Percentiles rank a stretch among this genome's conserved stretches.
Evolutionary conservation across 2,329 filamentous ascomycete species (phyloP).

Genomic region (Clarireedia paspali): DNA sequence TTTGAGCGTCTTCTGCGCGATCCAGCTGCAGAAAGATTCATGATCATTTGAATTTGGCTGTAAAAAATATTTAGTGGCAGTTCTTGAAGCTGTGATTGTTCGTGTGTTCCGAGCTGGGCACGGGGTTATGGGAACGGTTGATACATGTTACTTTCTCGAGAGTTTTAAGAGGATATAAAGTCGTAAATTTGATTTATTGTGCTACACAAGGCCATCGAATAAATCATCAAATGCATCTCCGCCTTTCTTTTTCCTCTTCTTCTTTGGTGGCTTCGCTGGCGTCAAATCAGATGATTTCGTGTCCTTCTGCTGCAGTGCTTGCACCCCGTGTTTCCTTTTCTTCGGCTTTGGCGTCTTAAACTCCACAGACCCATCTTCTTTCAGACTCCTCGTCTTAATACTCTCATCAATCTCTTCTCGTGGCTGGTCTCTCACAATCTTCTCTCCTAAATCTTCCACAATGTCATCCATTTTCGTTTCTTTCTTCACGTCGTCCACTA

Average conservation of each 20-base stretch:
- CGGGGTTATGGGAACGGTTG: too few species aligned
- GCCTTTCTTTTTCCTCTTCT: constrained; percentile 51
- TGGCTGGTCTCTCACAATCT: constrained; percentile 24
- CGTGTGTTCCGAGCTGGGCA: too few species aligned
- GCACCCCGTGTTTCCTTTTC: constrained; percentile 12
- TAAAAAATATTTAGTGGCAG: too few species aligned
- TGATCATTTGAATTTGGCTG: too few species aligned
- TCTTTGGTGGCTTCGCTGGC: constrained; percentile 37
- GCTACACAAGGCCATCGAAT: constrained; percentile 51
- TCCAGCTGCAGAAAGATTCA: too few species aligned
- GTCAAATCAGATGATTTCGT: constrained; percentile 18
- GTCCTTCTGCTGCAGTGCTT: not conserved
- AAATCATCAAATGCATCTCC: constrained; percentile 66
- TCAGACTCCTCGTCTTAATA: not conserved
- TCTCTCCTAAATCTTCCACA: constrained; percentile 25
- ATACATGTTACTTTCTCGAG: too few species aligned
- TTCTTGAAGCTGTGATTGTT: too few species aligned
- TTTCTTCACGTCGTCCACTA: not conserved
- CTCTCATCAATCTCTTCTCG: constrained; percentile 8
- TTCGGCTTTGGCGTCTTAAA: constrained; percentile 20
- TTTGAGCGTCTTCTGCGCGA: too few species aligned
- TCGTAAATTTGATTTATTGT: not conserved
- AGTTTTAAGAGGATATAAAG: not conserved
- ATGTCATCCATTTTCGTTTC: constrained; percentile 1
- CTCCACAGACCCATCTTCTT: not conserved